phyloP scores from a whole-genome alignment of 257 asterid species.

The Solanum tacnaense region DNA sequence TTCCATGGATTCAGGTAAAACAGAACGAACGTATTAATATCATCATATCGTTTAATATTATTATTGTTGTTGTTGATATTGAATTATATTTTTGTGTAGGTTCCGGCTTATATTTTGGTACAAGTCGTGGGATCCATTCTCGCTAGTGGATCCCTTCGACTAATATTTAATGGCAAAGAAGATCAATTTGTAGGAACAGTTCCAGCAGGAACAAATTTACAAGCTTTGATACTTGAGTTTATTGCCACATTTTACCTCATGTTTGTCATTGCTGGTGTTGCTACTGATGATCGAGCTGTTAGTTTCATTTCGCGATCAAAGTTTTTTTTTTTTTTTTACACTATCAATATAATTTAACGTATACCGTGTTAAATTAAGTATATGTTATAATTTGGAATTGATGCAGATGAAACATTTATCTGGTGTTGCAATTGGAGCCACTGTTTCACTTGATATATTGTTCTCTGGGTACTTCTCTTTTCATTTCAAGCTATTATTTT shows the following conservation, averaged over 20 bases:
- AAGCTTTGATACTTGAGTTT: conserved; percentile 17
- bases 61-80: background rate
- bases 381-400: background rate
- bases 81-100: background rate
- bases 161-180: conserved; percentile 9
- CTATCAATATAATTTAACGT: background rate
- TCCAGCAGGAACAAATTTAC: conserved; percentile 18
- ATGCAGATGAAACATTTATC: conserved; percentile 11
- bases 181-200: conserved; percentile 19
- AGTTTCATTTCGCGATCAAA: background rate
- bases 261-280: conserved; percentile 17
- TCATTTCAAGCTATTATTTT: background rate
- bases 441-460: conserved; percentile 6
- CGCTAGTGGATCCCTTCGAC: conserved; percentile 15
- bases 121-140: conserved; percentile 22
- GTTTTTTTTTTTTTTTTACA: background rate
- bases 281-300: conserved; percentile 18
- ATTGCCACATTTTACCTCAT: conserved; percentile 20
- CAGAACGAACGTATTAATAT: background rate
- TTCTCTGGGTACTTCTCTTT: conserved; percentile 17
- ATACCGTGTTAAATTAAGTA: background rate
- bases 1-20: conserved; percentile 8
- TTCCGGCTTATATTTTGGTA: conserved; percentile 7
- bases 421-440: conserved; percentile 19
- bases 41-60: background rate